Evolutionary conservation across 257 asterid species (phyloP), one percentile per base, ranked within the genome.

Genomic region (Lavandula angustifolia): DNA sequence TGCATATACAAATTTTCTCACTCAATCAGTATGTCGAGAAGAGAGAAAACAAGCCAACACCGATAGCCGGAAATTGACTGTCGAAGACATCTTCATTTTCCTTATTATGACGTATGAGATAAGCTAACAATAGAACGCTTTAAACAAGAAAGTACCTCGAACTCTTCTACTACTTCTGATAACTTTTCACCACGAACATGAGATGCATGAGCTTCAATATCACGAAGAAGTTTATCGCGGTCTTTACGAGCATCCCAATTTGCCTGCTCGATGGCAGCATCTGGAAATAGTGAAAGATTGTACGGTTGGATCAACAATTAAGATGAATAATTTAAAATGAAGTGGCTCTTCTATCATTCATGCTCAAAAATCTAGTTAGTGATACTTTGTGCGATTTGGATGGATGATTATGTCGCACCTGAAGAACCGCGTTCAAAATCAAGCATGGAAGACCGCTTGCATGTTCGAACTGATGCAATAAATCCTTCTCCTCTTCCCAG

Each of bases 381-480:
- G 27, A 22, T 22, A 22, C 27, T 22, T 22, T 22, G 27, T 22
- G 1, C 27, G 27, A 22, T 47, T 47, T 47, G 5, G 31, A 33
- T 33, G 6, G 37, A 33, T 3, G 43, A 13, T 42, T 55, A 38
- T 37, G 34, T 51, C 16, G 68, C 65, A 86, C 95, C 91, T 84
- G 79, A 72, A 80, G 77, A 84, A 38, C 84, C 83, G 52, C 34
- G 69, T 46, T 84, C 91, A 72, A 87, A 87, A 73, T 77, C 72
- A 9, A 65, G 71, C 71, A 79, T 67, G 31, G 78, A 64, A 55
- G 78, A 75, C 48, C 46, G 73, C 27, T 67, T 60, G 81, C 83
- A 80, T 46, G 27, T 62, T 60, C 67, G 77, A 68, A 81, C 83
- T 34, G 83, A 76, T 50, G 80, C 76, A 47, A 81, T 87, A 72